Base-by-base conservation (phyloP, 2,329 filamentous ascomycete species). In the Aspergillus proliferans region DNA sequence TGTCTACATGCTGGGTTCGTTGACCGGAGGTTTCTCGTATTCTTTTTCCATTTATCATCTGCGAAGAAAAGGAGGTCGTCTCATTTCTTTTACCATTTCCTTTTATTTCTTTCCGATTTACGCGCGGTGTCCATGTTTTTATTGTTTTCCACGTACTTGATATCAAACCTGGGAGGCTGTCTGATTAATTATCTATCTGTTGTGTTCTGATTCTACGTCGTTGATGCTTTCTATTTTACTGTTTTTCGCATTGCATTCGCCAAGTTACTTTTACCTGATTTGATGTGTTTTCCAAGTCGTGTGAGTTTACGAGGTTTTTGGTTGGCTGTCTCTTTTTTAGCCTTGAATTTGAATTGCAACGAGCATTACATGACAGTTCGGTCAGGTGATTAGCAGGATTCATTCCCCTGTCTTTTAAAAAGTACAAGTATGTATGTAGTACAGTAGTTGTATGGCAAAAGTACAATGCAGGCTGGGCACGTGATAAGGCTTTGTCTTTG, bases 91-190 rank as follows among this genome's bases (percentile, higher is more conserved):
- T 15, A 33, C 21, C 39, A 14, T 48, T 44, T 22, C 18, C 24
- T 45, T 50, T 41, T 47, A 28, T 49, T 30, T 22, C 22, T 22
- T 48, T 47, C 43, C 48, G 44, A 45, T 47, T 41, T 51, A 19
- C 18, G 34, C 18, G n/a, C 9, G 34, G 34, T 38, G n/a, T 38
- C 9, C 14, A 21, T 48, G 50, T 50, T 50, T 50, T 54, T 40
- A 56, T 36, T 47, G 45, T 36, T 48, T 41, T 57, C 6, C 5
- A 38, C 34, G 34, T 38, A 38, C 38, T 38, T 51, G 45, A 38
- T 58, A 44, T 61, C 52, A 54, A 53, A 58, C 48, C 51, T 66
- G 67, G 65, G 64, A 66, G 67, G 67, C 63, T 70, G 67, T 70
- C 62, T 70, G 67, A 69, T 69, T 62, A 69, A 54, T 30, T 48